Conservation (phyloP, 495 filamentous ascomycete species). For the Tetracladium setigerum region DNA sequence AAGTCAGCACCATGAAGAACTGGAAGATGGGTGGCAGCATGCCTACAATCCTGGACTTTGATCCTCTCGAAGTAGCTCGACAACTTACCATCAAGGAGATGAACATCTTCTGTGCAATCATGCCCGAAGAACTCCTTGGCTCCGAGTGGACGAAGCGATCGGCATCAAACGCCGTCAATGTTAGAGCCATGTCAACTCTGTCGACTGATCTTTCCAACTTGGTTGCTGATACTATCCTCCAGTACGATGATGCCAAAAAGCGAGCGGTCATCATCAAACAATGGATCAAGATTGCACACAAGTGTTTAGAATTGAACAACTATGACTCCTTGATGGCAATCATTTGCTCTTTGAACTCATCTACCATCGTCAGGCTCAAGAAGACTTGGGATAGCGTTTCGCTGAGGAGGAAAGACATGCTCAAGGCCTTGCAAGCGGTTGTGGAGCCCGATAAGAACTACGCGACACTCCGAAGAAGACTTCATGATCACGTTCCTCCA, state of each 20-base stretch:
- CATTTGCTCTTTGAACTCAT: slow-evolving; percentile 85
- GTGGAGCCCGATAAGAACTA: slow-evolving; percentile 90
- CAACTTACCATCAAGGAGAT: slow-evolving; percentile 95
- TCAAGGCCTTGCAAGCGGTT: slow-evolving; percentile 70
- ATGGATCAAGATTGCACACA: slow-evolving; percentile 93
- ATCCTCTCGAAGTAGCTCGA: slow-evolving; percentile 83
- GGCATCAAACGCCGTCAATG: slow-evolving; percentile 75
- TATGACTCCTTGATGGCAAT: slow-evolving; percentile 97
- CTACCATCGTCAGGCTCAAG: slow-evolving; percentile 83
- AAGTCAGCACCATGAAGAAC: slow-evolving; percentile 60
- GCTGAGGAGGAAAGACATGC: slow-evolving; percentile 69
- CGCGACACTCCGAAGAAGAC: slow-evolving; percentile 75
- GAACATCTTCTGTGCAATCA: slow-evolving; percentile 84
- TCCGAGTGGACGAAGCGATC: slow-evolving; percentile 88
- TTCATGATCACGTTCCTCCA: slow-evolving; percentile 83
- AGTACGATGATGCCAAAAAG: slow-evolving; percentile 81
- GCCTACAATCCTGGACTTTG: slow-evolving; percentile 84
- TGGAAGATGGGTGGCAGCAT: slow-evolving; percentile 63
- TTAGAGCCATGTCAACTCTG: slow-evolving; percentile 87
- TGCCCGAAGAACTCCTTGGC: slow-evolving; percentile 88
- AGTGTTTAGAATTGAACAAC: slow-evolving; percentile 84
- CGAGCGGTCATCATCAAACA: slow-evolving; percentile 89
- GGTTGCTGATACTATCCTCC: slow-evolving; percentile 91
- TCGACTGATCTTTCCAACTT: slow-evolving; percentile 88
- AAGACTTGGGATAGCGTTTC: slow-evolving; percentile 91